These are phyloP conservation scores for Endoconidiophora laricicola DNA, from an alignment of 2,329 filamentous ascomycete species.

Conservation along the genomic window DNA sequence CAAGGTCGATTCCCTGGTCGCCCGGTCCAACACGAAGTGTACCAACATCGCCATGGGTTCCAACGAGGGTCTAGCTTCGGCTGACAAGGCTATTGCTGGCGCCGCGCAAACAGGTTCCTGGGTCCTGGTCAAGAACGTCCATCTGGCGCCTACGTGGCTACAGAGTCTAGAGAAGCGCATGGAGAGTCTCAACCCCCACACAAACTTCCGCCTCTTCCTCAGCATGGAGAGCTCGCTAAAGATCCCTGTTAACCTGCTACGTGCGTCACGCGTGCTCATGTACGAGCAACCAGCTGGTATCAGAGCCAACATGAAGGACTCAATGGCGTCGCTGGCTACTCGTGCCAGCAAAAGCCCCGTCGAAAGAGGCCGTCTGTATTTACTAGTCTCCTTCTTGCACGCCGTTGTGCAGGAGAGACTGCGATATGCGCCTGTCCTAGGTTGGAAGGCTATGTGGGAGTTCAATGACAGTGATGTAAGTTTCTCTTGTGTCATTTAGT, in stretches of 20 bases:
- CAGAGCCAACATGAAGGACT: conserved; percentile 96
- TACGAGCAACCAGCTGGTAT: conserved; percentile 97
- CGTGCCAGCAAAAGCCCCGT: conserved; percentile 68
- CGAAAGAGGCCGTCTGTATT: conserved; percentile 76
- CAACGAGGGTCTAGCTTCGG: conserved; percentile 78
- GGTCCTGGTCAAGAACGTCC: conserved; percentile 98
- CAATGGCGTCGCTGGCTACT: conserved; percentile 64
- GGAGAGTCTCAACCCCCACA: conserved; percentile 84
- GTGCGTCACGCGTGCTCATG: conserved; percentile 86
- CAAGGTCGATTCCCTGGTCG: conserved; percentile 92
- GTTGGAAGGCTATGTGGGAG: conserved; percentile 99
- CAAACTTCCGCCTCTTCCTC: conserved; percentile 85
- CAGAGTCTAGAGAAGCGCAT: conserved; percentile 95
- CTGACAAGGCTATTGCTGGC: conserved; percentile 87
- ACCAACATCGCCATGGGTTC: conserved; percentile 99
- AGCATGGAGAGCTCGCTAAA: conserved; percentile 96
- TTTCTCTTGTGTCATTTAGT: conserved; percentile 17
- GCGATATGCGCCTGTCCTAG: conserved; percentile 80
- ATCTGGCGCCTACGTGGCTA: conserved; percentile 87
- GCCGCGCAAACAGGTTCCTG: conserved; percentile 84
- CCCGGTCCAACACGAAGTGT: conserved; percentile 65
- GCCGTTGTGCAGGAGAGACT: conserved; percentile 90
- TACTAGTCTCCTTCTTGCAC: conserved; percentile 85
- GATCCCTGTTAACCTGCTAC: conserved; percentile 89
- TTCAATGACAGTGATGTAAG: conserved; percentile 98